Conservation (phyloP, 1,139 yeast species). For the Lodderomyces jiufengensis region DNA sequence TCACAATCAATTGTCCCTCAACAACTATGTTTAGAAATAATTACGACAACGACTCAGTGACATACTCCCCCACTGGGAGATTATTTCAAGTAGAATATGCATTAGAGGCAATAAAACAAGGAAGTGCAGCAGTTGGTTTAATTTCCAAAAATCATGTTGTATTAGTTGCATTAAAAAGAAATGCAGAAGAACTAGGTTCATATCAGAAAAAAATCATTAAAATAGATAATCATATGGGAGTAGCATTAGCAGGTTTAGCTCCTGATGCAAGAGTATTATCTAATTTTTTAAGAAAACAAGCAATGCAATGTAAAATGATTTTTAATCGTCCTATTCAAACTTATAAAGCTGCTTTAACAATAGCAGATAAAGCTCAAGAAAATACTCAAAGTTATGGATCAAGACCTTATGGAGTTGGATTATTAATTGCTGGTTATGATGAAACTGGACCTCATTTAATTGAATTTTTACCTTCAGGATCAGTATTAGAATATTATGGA, state of each 20-base stretch:
- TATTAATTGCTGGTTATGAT: slow-evolving; percentile 87
- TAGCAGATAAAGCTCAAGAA: slow-evolving; percentile 95
- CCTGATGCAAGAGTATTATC: slow-evolving; percentile 96
- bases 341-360: slow-evolving; percentile 75
- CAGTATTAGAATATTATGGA: slow-evolving; percentile 85
- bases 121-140: slow-evolving; percentile 94
- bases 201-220: slow-evolving; percentile 91
- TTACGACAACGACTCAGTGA: slow-evolving; percentile 96
- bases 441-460: slow-evolving; percentile 91
- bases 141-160: slow-evolving; percentile 85
- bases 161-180: slow-evolving; percentile 88
- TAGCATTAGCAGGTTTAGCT: slow-evolving; percentile 95
- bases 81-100: slow-evolving; percentile 96
- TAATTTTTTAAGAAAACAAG: slow-evolving; percentile 85
- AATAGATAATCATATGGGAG: slow-evolving; percentile 90
- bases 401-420: slow-evolving; percentile 97
- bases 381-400: slow-evolving; percentile 96
- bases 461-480: slow-evolving; percentile 96
- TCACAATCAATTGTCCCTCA: no score
- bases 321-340: slow-evolving; percentile 87
- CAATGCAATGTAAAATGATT: slow-evolving; percentile 82
- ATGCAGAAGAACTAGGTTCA: slow-evolving; percentile 95
- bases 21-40: slow-evolving; percentile 77
- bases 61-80: slow-evolving; percentile 96
- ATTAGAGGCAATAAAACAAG: slow-evolving; percentile 95